phyloP scores from a whole-genome alignment of 768 basidiomycete genomes.

The Boletus sensibilis region DNA sequence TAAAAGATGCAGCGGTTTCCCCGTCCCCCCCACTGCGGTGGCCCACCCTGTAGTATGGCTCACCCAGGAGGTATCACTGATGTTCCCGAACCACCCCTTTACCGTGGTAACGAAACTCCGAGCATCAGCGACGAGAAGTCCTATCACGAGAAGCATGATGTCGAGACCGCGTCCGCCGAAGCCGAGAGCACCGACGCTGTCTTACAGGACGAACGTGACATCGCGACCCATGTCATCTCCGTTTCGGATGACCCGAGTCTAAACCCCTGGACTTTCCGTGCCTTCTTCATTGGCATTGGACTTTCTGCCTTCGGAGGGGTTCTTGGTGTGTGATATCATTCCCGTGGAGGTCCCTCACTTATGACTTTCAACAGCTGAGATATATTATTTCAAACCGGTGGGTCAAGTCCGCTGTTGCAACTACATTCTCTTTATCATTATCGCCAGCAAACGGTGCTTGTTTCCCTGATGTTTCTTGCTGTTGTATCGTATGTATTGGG shows the following conservation, averaged over 20 bases:
- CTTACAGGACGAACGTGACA: conserved; percentile 45
- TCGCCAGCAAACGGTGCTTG: conserved; percentile 49
- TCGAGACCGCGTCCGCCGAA: conserved; percentile 28
- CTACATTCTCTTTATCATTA: not conserved
- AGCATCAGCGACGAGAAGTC: conserved; percentile 20
- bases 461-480: conserved; percentile 57
- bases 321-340: conserved; percentile 37
- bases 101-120: not conserved
- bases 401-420: not conserved
- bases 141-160: conserved; percentile 34
- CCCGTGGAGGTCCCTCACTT: not conserved
- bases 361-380: conserved; percentile 43
- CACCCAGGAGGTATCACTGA: not conserved
- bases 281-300: conserved; percentile 55
- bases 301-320: conserved; percentile 52
- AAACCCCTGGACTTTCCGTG: conserved; percentile 40
- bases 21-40: not conserved
- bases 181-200: conserved; percentile 15
- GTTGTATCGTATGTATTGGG: conserved; percentile 52
- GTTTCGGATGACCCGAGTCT: conserved; percentile 32
- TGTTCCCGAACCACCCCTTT: not conserved
- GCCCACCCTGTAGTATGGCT: conserved; percentile 9
- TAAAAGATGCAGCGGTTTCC: not conserved
- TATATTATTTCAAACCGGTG: conserved; percentile 62
- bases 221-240: conserved; percentile 48